Conservation (phyloP, 1,284 basidiomycete genomes). For the Pyrrhoderma lamaoense region DNA sequence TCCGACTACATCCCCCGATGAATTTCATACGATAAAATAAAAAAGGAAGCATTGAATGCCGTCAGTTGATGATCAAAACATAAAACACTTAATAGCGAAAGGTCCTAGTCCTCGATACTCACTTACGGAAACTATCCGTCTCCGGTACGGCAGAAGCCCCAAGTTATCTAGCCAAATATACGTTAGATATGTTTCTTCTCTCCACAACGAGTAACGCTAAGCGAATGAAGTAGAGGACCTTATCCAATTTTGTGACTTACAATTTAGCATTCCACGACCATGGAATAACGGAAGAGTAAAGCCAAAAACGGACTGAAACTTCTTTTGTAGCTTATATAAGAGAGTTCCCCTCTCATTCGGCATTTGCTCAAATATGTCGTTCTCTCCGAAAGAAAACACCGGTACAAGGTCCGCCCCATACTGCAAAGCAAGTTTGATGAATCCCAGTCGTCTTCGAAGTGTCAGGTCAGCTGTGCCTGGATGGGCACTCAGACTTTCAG, state of each 20-base stretch:
- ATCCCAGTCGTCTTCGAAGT: constrained; percentile 76
- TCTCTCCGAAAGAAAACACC: constrained; percentile 96
- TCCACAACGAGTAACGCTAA: not conserved
- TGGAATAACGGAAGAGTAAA: constrained; percentile 97
- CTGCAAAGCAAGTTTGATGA: constrained; percentile 94
- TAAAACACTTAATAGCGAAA: not conserved
- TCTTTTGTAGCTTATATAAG: constrained; percentile 82
- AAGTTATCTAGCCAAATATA: constrained; percentile 60
- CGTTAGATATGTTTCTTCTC: not conserved
- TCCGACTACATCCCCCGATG: constrained; percentile 50
- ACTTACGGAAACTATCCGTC: constrained; percentile 93
- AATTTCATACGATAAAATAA: not conserved
- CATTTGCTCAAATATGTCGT: constrained; percentile 97
- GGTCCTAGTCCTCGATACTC: constrained; percentile 32
- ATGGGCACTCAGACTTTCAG: constrained; percentile 87
- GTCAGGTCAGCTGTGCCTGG: constrained; percentile 96
- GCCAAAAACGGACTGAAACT: constrained; percentile 87
- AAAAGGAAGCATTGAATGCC: not conserved
- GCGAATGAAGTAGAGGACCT: constrained; percentile 9
- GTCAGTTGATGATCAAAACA: not conserved
- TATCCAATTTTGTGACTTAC: constrained; percentile 36
- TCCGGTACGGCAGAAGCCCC: constrained; percentile 88
- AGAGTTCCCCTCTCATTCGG: constrained; percentile 89
- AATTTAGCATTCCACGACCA: constrained; percentile 86
- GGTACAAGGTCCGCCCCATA: constrained; percentile 92